Evolutionary conservation across 1,284 basidiomycete genomes (phyloP), one percentile per base, ranked within the genome.

Genomic region (Paramarasmius palmivorus): DNA sequence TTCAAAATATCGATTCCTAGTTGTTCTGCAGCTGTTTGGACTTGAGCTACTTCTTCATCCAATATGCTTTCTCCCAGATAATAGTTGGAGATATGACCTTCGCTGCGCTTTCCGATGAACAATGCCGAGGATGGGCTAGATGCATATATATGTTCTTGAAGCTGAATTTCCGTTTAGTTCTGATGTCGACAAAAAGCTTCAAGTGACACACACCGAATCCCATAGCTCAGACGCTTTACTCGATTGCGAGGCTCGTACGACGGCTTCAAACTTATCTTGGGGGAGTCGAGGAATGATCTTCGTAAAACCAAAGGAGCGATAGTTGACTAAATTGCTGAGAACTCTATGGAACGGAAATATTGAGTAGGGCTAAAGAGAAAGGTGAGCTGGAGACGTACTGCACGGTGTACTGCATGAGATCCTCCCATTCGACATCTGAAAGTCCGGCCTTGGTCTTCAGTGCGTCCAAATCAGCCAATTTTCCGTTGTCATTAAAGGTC

Each of bases 81-180:
- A 68, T 93, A 93, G 65, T 92, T 91, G 26, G 86, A 90, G 47
- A 91, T 64, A 57, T 93, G 90, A 1, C 91, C 91, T 22, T 82
- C 74, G 50, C 72, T 78, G 37, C 84, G 87, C 65, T 93, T 93
- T 51, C 91, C 92, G 58, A 93, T 88, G 64, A 80, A 85, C 49
- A 92, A 76, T 50, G 76, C 79, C 1, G 77, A 65, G 61, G 89
- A 84, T 1, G 92, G 90, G 17, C 69, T 65, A 14, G 76, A 62
- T 7, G 83, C 72, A 65, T 92, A 93, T 49, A 93, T 88, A 62
- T 90, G 82, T 1, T 77, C 80, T 68, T 83, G 83, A 58, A 92
- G 72, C 86, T 90, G 52, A 20, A 42, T 37, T 44, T 17, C 39
- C 23, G 51, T 26, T 51, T 41, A 35, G 34, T 38, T 39, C 50